Conservation (phyloP, 345 rosid genomes). For the Aquilaria yunnanensis region DNA sequence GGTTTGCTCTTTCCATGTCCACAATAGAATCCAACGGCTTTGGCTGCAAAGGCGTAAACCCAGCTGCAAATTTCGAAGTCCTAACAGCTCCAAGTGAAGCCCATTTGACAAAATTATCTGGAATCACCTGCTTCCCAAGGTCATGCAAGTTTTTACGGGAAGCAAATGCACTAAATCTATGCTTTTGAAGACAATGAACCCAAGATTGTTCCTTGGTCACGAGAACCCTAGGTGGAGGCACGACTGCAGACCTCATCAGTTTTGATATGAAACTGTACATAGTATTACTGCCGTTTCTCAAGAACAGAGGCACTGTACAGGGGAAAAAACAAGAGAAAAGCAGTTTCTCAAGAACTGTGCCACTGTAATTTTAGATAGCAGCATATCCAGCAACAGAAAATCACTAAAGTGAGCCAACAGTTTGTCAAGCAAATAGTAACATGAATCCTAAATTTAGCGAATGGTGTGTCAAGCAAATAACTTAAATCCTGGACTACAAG, state of each 20-base stretch:
- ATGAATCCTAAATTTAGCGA: too few species aligned
- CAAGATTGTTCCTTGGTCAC: constrained; percentile 1
- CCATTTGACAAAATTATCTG: constrained; percentile 50
- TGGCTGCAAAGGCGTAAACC: constrained; percentile 73
- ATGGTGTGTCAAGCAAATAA: too few species aligned
- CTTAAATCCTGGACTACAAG: too few species aligned
- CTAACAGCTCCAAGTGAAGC: constrained; percentile 62
- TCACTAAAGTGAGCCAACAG: too few species aligned
- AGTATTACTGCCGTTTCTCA: not conserved
- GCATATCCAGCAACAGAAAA: too few species aligned
- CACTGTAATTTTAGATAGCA: too few species aligned
- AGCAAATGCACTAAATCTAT: constrained; percentile 23
- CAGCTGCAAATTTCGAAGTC: constrained; percentile 72
- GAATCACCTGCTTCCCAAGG: constrained; percentile 27
- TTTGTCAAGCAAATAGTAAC: too few species aligned
- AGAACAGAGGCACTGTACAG: too few species aligned
- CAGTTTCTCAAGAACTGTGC: too few species aligned
- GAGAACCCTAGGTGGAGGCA: constrained; percentile 9
- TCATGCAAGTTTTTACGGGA: constrained; percentile 12
- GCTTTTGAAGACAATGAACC: constrained; percentile 15
- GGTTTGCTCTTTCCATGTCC: constrained; percentile 68
- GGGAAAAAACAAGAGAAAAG: too few species aligned
- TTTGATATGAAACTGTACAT: constrained; percentile 20
- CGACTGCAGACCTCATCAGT: not conserved
- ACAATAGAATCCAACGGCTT: constrained; percentile 85